phyloP scores from a whole-genome alignment of 164 flowering plant species.

The Brasenia schreberi region DNA sequence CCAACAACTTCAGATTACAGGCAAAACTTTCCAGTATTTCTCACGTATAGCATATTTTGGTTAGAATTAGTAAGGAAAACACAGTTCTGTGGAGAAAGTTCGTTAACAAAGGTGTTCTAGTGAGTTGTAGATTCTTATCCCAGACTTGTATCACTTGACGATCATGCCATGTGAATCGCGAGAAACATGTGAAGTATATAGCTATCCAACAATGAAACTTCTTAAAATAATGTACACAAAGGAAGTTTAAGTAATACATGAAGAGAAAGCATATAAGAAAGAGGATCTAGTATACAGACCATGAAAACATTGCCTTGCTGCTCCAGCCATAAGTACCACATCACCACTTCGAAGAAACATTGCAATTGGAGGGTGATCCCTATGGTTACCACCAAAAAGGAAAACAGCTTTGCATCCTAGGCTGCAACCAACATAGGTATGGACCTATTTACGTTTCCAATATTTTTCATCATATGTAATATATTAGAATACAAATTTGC shows the following conservation, averaged over 20 bases:
- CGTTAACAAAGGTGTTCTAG: no score
- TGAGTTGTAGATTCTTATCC: no score
- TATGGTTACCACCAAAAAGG: conserved; percentile 84
- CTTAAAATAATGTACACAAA: neutral
- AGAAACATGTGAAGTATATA: no score
- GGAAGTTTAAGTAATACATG: neutral
- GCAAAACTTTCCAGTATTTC: no score
- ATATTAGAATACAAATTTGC: neutral
- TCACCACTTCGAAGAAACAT: conserved; percentile 98
- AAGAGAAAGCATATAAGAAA: neutral
- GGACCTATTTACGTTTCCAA: neutral
- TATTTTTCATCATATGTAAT: neutral
- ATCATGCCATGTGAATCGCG: no score
- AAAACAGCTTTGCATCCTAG: conserved; percentile 97
- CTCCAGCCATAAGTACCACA: conserved; percentile 88
- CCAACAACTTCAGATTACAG: no score
- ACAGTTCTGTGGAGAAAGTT: no score
- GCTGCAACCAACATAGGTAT: conserved; percentile 18
- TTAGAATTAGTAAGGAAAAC: no score
- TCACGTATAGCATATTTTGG: no score
- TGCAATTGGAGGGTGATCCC: conserved; percentile 62
- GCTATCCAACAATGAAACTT: no score
- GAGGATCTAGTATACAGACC: conserved; percentile 34
- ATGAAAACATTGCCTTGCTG: conserved; percentile 96
- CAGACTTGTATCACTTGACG: no score